Evolutionary conservation across 208 protist genomes (phyloP).

Genomic region (Trypanosoma vivax): DNA sequence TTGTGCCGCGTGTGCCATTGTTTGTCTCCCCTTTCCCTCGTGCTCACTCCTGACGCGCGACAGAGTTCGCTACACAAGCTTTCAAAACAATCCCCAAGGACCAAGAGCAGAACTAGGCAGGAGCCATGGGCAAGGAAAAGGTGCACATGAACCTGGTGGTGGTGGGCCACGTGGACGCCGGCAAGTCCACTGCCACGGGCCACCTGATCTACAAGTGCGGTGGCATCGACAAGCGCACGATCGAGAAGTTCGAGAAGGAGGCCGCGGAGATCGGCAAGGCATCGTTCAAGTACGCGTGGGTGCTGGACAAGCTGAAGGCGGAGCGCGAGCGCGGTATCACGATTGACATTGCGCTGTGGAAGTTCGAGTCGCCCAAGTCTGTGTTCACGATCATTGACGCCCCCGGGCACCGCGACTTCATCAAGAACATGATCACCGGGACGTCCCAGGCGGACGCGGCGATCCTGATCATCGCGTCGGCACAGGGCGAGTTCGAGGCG

Average conservation of each 20-base stretch:
- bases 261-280: slow-evolving; percentile 85
- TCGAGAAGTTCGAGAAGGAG: slow-evolving; percentile 91
- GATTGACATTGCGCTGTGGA: slow-evolving; percentile 89
- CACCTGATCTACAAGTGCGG: slow-evolving; percentile 90
- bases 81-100: no score
- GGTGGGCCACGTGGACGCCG: slow-evolving; percentile 80
- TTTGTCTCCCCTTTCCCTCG: no score
- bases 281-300: slow-evolving; percentile 92
- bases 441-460: slow-evolving; percentile 89
- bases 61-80: no score
- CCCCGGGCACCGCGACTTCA: slow-evolving; percentile 92
- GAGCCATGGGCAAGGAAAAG: slow-evolving; percentile 56
- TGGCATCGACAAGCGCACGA: slow-evolving; percentile 84
- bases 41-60: no score
- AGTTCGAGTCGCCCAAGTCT: slow-evolving; percentile 88
- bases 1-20: no score
- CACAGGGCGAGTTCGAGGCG: slow-evolving; percentile 89
- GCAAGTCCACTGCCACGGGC: slow-evolving; percentile 89
- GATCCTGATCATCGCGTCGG: slow-evolving; percentile 83
- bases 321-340: slow-evolving; percentile 92
- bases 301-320: slow-evolving; percentile 90
- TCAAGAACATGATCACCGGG: slow-evolving; percentile 93
- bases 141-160: slow-evolving; percentile 55
- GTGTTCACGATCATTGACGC: slow-evolving; percentile 92
- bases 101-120: not conserved